These are phyloP conservation scores for Ceratocystis ficicola DNA, from an alignment of 2,329 filamentous ascomycete genomes.

Conservation along the genomic window DNA sequence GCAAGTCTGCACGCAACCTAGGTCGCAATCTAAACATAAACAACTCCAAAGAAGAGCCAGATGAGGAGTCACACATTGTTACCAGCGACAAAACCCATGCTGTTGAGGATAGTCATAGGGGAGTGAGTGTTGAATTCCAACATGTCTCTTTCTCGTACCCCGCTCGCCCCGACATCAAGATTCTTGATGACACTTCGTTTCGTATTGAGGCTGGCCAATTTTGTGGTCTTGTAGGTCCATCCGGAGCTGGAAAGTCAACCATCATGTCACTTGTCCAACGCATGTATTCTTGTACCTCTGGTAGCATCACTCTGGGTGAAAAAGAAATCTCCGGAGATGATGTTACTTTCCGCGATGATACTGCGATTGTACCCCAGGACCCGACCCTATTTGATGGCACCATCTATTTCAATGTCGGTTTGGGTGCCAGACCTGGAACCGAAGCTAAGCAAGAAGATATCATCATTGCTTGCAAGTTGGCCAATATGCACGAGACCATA, in stretches of 20 bases:
- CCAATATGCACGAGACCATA: constrained; percentile 60
- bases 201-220: constrained; percentile 48
- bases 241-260: constrained; percentile 56
- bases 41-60: constrained; percentile 25
- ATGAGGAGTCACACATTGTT: constrained; percentile 31
- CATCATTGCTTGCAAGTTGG: constrained; percentile 52
- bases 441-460: constrained; percentile 49
- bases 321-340: constrained; percentile 35
- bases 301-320: constrained; percentile 36
- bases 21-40: constrained; percentile 24
- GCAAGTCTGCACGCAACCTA: constrained; percentile 20
- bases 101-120: constrained; percentile 26
- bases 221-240: constrained; percentile 52
- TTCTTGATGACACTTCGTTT: constrained; percentile 46
- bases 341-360: constrained; percentile 38
- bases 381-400: constrained; percentile 46
- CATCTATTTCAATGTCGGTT: constrained; percentile 43
- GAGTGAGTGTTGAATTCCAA: constrained; percentile 38
- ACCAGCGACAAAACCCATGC: not conserved
- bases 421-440: constrained; percentile 43
- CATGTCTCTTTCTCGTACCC: constrained; percentile 56
- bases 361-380: constrained; percentile 47
- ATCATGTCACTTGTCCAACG: constrained; percentile 45
- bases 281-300: constrained; percentile 36
- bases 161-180: constrained; percentile 44